Evolutionary conservation across 163 green algal genomes (phyloP).

Genomic region (Coccomyxa subellipsoidea): DNA sequence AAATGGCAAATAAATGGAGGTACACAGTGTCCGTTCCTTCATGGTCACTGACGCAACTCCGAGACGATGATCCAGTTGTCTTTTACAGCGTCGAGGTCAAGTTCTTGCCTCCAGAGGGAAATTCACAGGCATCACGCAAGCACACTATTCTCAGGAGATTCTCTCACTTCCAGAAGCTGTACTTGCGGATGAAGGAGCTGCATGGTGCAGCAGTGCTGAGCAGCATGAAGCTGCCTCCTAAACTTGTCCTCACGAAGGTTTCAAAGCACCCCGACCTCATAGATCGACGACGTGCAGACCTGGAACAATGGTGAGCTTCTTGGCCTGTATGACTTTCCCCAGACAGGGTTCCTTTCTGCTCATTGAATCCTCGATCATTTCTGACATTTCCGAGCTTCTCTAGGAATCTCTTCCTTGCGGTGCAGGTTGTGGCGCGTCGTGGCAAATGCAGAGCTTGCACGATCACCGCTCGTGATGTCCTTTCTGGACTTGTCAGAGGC

Average conservation of each 20-base stretch:
- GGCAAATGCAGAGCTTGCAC: not conserved
- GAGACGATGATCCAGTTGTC: not conserved
- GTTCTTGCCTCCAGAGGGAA: not conserved
- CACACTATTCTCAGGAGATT: not conserved
- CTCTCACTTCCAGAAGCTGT: not conserved
- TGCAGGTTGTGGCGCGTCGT: not conserved
- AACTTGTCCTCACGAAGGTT: not conserved
- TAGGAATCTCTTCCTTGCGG: not conserved
- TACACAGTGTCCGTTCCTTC: not conserved
- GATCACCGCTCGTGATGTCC: not conserved
- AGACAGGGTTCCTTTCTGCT: no score
- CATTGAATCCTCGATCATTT: no score
- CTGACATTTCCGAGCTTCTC: no score
- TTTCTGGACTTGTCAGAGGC: not conserved
- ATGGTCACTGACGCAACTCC: not conserved
- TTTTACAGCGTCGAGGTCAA: not conserved
- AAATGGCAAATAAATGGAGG: not conserved
- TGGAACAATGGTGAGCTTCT: not conserved
- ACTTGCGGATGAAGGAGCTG: not conserved
- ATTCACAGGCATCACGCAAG: not conserved
- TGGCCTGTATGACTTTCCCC: no score
- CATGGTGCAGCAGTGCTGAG: not conserved
- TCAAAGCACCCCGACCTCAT: not conserved
- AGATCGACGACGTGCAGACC: not conserved
- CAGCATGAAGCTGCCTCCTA: conserved; percentile 1